These are phyloP conservation scores for Musa itinerans DNA, from an alignment of 176 grass and related monocot genomes.

Conservation along the genomic window DNA sequence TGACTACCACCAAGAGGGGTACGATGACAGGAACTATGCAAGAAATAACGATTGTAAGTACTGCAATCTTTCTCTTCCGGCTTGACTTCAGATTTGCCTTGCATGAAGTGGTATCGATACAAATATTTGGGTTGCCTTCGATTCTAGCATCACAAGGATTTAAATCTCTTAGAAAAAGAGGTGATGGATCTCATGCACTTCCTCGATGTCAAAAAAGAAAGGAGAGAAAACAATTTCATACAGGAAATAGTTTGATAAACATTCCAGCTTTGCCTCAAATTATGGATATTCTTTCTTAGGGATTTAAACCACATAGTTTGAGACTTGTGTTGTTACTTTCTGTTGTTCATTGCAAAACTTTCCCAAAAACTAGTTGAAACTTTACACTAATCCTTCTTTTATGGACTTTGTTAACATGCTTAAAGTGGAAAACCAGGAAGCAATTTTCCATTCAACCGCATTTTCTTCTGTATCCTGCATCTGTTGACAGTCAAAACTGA, in stretches of 20 bases:
- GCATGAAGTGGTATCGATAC: conserved; percentile 10
- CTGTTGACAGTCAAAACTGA: not conserved
- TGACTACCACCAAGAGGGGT: conserved; percentile 24
- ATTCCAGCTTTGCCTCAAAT: too few relatives aligned
- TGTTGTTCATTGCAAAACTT: too few relatives aligned
- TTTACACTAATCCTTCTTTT: too few relatives aligned
- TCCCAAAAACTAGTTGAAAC: too few relatives aligned
- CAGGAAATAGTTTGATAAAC: too few relatives aligned
- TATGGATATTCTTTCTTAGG: too few relatives aligned
- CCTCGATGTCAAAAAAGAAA: not conserved
- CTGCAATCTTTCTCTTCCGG: conserved; percentile 5
- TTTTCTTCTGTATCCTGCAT: not conserved
- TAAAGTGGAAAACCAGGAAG: too few relatives aligned
- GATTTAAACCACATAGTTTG: too few relatives aligned
- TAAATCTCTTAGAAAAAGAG: not conserved
- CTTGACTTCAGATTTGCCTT: not conserved
- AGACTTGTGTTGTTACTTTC: too few relatives aligned
- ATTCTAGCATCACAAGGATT: conserved; percentile 24
- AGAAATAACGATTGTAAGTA: conserved; percentile 22
- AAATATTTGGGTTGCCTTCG: conserved; percentile 27
- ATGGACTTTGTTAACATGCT: too few relatives aligned
- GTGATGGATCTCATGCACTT: not conserved
- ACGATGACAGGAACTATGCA: conserved; percentile 12
- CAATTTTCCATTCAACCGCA: too few relatives aligned
- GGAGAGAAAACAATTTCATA: too few relatives aligned